Percentiles rank a stretch among this genome's conserved stretches.
Conservation (phyloP, 208 protist species). For the Leishmania braziliensis region DNA sequence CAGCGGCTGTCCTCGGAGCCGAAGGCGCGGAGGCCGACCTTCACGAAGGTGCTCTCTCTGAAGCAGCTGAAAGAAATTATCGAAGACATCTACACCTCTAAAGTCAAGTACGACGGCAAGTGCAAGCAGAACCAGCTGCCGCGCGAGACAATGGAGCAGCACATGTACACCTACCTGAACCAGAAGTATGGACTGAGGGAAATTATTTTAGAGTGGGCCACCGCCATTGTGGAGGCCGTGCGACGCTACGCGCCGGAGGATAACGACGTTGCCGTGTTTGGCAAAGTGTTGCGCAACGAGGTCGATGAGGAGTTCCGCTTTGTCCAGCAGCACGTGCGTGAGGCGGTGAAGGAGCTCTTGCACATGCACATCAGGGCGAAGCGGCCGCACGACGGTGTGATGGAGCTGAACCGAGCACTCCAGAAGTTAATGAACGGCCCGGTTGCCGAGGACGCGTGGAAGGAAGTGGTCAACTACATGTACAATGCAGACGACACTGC, state of each 20-base stretch:
- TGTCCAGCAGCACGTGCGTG: constrained; percentile 85
- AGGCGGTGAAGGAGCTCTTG: constrained; percentile 85
- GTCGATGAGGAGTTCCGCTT: constrained; percentile 93
- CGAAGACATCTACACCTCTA: constrained; percentile 90
- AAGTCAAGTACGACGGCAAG: constrained; percentile 88
- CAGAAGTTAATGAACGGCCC: constrained; percentile 53
- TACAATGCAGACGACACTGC: constrained; percentile 83
- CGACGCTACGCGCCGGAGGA: constrained; percentile 71
- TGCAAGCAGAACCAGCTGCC: constrained; percentile 73
- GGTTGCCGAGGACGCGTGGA: constrained; percentile 80
- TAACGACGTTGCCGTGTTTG: constrained; percentile 92
- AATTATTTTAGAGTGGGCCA: constrained; percentile 84
- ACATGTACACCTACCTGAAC: constrained; percentile 93
- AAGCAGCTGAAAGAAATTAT: constrained; percentile 85
- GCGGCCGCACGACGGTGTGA: constrained; percentile 45
- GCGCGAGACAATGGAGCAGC: constrained; percentile 92
- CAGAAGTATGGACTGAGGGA: constrained; percentile 88
- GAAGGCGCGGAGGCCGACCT: constrained; percentile 11
- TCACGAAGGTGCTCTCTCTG: constrained; percentile 60
- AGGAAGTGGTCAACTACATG: constrained; percentile 88
- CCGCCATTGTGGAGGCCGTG: constrained; percentile 75
- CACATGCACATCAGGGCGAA: constrained; percentile 63
- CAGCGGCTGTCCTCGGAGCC: constrained; percentile 20
- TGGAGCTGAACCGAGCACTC: constrained; percentile 55
- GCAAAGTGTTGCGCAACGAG: constrained; percentile 90